A percentile compares a stretch with the other conserved stretches of the same genome.
Conservation (phyloP, 2,329 filamentous ascomycete species). For the Pseudogymnoascus sp. region DNA sequence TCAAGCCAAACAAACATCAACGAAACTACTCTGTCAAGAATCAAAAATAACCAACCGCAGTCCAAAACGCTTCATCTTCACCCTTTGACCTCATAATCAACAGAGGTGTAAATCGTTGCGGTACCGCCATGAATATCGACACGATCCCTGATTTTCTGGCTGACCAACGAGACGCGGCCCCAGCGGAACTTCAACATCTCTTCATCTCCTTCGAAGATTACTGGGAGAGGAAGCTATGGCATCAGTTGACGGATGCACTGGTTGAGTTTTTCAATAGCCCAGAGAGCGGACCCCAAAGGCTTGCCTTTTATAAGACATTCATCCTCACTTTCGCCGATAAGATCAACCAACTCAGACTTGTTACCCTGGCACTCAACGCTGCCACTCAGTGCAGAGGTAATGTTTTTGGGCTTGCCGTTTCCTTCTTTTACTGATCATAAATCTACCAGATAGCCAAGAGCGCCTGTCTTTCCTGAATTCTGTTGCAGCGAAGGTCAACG, state of each 20-base stretch:
- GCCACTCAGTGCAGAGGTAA: conserved; percentile 75
- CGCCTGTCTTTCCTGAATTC: conserved; percentile 76
- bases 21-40: not conserved
- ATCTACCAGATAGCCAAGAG: conserved; percentile 65
- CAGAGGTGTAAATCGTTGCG: conserved; percentile 2
- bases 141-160: conserved; percentile 86
- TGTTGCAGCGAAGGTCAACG: conserved; percentile 81
- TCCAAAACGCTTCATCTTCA: not conserved
- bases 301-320: conserved; percentile 89
- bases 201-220: conserved; percentile 90
- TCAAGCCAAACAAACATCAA: conserved; percentile 7
- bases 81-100: not conserved
- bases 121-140: conserved; percentile 66
- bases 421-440: conserved; percentile 15
- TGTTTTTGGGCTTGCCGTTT: not conserved
- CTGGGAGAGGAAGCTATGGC: conserved; percentile 99
- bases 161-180: conserved; percentile 79
- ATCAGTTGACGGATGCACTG: conserved; percentile 87
- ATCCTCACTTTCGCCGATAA: conserved; percentile 94
- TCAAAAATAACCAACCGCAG: not conserved
- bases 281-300: conserved; percentile 71
- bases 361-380: conserved; percentile 79
- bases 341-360: conserved; percentile 98
- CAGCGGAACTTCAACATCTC: conserved; percentile 77
- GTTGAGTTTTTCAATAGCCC: conserved; percentile 79